Evolutionary conservation across 495 filamentous ascomycete species (phyloP).

Genomic region (Entonaema liquescens): DNA sequence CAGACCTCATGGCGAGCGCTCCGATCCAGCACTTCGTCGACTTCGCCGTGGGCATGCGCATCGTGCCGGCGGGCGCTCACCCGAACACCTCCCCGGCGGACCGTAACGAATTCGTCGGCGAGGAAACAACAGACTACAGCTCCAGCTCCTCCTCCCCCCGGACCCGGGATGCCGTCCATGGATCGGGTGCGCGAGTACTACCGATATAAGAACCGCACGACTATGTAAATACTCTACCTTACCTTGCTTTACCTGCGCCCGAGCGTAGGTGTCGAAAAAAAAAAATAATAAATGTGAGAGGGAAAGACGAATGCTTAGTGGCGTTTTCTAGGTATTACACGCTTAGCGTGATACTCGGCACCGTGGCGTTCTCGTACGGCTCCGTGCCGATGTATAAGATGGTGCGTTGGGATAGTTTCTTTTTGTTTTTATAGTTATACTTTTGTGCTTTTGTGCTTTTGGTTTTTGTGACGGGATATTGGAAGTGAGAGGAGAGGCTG

Average conservation of each 20-base stretch:
- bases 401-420: slow-evolving; percentile 57
- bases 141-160: not conserved
- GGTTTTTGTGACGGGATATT: too few species aligned
- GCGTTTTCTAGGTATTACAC: slow-evolving; percentile 76
- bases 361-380: slow-evolving; percentile 91
- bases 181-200: slow-evolving; percentile 64
- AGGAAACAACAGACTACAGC: slow-evolving; percentile 33
- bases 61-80: slow-evolving; percentile 39
- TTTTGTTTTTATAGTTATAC: too few species aligned
- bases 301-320: slow-evolving; percentile 25
- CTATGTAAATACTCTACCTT: slow-evolving; percentile 54
- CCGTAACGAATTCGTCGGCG: slow-evolving; percentile 33
- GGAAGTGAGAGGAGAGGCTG: too few species aligned
- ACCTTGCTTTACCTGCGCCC: not conserved
- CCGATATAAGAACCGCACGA: slow-evolving; percentile 65
- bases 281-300: too few species aligned
- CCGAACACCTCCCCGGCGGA: slow-evolving; percentile 26
- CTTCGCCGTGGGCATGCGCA: slow-evolving; percentile 44
- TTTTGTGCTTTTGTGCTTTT: too few species aligned
- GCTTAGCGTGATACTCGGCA: slow-evolving; percentile 85
- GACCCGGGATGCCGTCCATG: slow-evolving; percentile 56
- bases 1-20: slow-evolving; percentile 35
- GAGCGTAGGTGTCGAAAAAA: not conserved
- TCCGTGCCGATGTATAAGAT: slow-evolving; percentile 98
- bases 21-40: slow-evolving; percentile 28